phyloP scores from a whole-genome alignment of 345 rosid genomes.

The Punica granatum region DNA sequence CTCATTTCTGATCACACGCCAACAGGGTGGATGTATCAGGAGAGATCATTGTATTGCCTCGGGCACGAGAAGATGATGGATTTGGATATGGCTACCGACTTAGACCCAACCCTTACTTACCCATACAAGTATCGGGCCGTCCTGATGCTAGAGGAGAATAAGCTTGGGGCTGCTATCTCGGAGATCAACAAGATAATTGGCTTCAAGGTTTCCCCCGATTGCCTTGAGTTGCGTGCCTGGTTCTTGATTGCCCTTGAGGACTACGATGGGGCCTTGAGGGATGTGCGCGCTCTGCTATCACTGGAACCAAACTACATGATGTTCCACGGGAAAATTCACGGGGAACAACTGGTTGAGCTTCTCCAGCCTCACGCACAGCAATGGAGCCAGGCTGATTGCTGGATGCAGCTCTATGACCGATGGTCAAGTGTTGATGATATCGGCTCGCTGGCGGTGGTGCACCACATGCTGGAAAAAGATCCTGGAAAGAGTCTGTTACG shows the following conservation, averaged over 20 bases:
- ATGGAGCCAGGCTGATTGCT: conserved; percentile 86
- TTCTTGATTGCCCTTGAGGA: conserved; percentile 65
- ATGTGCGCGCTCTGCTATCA: conserved; percentile 73
- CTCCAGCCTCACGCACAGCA: conserved; percentile 66
- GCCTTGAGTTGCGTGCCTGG: conserved; percentile 92
- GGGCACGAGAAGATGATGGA: conserved; percentile 73
- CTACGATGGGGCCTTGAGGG: conserved; percentile 74
- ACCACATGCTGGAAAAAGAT: conserved; percentile 80
- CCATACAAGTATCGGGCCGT: conserved; percentile 86
- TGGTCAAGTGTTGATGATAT: conserved; percentile 97
- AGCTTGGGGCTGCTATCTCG: conserved; percentile 57
- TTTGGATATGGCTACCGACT: conserved; percentile 55
- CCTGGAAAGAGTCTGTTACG: conserved; percentile 83
- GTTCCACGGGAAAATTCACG: conserved; percentile 60
- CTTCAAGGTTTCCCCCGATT: conserved; percentile 72
- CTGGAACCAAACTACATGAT: conserved; percentile 74
- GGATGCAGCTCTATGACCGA: conserved; percentile 92
- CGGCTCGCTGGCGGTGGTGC: conserved; percentile 89
- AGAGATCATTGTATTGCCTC: conserved; percentile 69
- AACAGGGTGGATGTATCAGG: conserved; percentile 93
- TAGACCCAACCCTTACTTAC: conserved; percentile 83
- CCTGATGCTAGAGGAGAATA: conserved; percentile 58
- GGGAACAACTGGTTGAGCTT: conserved; percentile 66
- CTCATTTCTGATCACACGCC: conserved; percentile 49
- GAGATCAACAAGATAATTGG: conserved; percentile 76